A percentile compares a stretch with the other conserved stretches of the same genome.
phyloP scores from a whole-genome alignment of 805 yeast genomes.

The Cephaloascus fragrans region DNA sequence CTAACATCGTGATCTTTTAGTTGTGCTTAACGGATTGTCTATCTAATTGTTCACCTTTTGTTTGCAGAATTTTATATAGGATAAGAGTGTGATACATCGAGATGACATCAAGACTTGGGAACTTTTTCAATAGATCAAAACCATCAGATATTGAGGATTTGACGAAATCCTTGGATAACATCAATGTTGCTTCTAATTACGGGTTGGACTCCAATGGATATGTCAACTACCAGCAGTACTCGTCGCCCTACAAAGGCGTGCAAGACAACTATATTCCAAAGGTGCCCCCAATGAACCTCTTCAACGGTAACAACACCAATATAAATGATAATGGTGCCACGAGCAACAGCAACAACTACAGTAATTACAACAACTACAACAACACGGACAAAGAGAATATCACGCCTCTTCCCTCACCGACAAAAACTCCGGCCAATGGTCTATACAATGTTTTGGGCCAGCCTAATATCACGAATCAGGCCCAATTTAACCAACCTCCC shows the following conservation, averaged over 20 bases:
- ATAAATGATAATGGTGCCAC: too few relatives aligned
- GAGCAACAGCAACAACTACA: too few relatives aligned
- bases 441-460: background rate
- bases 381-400: background rate
- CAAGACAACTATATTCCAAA: background rate
- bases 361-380: background rate
- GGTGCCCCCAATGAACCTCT: background rate
- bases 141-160: background rate
- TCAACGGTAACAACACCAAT: too few relatives aligned
- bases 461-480: background rate
- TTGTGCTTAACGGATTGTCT: too few relatives aligned
- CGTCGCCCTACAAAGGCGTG: background rate
- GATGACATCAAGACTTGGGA: background rate
- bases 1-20: background rate
- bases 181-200: background rate
- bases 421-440: background rate
- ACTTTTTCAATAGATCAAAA: background rate
- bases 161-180: background rate
- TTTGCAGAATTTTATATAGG: too few relatives aligned
- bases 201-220: background rate
- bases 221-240: background rate
- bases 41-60: too few relatives aligned
- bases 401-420: constrained; percentile 2
- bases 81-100: too few relatives aligned
- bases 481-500: constrained; percentile 4